phyloP scores from a whole-genome alignment of 164 flowering plant species.

The Litsea cubeba region DNA sequence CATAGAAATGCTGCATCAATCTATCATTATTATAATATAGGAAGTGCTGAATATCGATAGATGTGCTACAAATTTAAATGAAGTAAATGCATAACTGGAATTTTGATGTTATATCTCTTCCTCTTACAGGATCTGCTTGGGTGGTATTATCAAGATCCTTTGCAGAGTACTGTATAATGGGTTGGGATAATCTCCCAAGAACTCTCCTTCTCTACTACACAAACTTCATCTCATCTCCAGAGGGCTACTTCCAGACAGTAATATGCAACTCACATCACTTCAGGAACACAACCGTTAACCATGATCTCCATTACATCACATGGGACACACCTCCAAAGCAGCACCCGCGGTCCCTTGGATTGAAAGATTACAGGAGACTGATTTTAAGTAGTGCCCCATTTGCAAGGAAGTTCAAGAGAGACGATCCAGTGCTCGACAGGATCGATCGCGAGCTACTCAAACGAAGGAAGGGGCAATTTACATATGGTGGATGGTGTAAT shows the following conservation, averaged over 20 bases:
- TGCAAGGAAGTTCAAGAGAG: constrained; percentile 70
- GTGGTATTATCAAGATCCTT: constrained; percentile 61
- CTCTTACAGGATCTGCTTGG: constrained; percentile 63
- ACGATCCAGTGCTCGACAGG: constrained; percentile 56
- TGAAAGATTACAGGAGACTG: constrained; percentile 56
- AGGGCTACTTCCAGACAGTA: constrained; percentile 86
- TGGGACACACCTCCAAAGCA: constrained; percentile 97
- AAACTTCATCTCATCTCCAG: constrained; percentile 92
- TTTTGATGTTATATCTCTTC: background rate
- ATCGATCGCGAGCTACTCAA: constrained; percentile 68
- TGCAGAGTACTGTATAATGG: constrained; percentile 68
- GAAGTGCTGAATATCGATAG: too few species aligned
- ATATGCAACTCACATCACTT: constrained; percentile 74
- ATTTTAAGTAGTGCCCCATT: constrained; percentile 62
- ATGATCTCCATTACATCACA: constrained; percentile 82
- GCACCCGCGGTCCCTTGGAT: constrained; percentile 67
- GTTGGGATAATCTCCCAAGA: constrained; percentile 91
- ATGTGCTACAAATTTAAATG: background rate
- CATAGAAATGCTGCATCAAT: too few species aligned
- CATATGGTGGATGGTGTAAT: constrained; percentile 77
- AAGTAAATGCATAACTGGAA: background rate
- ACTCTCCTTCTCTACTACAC: constrained; percentile 89
- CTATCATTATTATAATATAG: too few species aligned
- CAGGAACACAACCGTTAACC: constrained; percentile 71
- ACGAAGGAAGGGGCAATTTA: constrained; percentile 33